phyloP scores from a whole-genome alignment of 2,329 filamentous ascomycete genomes.

The Scedosporium aurantiacum region DNA sequence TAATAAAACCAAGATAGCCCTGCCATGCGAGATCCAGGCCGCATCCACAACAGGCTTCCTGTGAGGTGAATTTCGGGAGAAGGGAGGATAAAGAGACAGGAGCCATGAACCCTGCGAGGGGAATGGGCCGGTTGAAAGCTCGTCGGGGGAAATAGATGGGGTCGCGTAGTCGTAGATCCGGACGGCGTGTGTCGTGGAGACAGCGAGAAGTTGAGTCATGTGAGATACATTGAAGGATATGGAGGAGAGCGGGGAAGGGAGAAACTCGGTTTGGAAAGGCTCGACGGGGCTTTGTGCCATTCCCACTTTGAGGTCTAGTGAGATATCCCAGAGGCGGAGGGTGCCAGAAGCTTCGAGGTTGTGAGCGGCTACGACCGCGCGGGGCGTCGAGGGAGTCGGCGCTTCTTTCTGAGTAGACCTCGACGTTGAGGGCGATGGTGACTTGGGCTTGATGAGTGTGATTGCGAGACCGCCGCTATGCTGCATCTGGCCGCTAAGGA shows the following conservation, averaged over 20 bases:
- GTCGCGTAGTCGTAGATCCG: slow-evolving; percentile 51
- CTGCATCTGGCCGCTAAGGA: slow-evolving; percentile 42
- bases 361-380: slow-evolving; percentile 48
- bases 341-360: slow-evolving; percentile 48
- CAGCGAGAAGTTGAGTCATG: slow-evolving; percentile 45
- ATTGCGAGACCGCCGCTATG: slow-evolving; percentile 46
- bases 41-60: slow-evolving; percentile 53
- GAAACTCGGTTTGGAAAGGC: slow-evolving; percentile 50
- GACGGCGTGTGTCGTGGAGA: slow-evolving; percentile 43
- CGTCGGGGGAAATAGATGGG: slow-evolving; percentile 40
- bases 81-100: slow-evolving; percentile 49
- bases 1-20: slow-evolving; percentile 46
- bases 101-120: slow-evolving; percentile 53
- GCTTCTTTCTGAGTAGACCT: slow-evolving; percentile 7
- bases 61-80: slow-evolving; percentile 34
- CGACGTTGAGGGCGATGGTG: slow-evolving; percentile 8
- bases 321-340: slow-evolving; percentile 47
- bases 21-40: slow-evolving; percentile 49
- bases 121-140: slow-evolving; percentile 37
- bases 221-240: slow-evolving; percentile 52
- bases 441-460: slow-evolving; percentile 33
- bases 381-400: slow-evolving; percentile 21
- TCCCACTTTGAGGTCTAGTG: slow-evolving; percentile 28
- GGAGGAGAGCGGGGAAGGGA: slow-evolving; percentile 40
- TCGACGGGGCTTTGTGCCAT: slow-evolving; percentile 19